A percentile compares a stretch with the other conserved stretches of the same genome.
Evolutionary conservation across 345 rosid species (phyloP).

Genomic region (Salix viminalis): DNA sequence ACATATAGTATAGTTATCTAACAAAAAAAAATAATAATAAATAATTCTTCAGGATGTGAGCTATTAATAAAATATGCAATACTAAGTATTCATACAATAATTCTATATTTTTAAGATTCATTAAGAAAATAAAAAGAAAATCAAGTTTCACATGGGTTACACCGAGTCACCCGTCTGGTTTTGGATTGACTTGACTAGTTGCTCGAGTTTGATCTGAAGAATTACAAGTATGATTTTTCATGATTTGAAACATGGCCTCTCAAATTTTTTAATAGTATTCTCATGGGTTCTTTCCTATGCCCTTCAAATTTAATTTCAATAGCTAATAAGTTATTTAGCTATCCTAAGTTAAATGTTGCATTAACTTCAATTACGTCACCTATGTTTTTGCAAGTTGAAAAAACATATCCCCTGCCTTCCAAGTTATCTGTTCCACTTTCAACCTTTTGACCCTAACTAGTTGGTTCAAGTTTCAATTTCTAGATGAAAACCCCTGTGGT

Average conservation of each 20-base stretch:
- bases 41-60: no score
- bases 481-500: neutral
- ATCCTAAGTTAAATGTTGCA: neutral
- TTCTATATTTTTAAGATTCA: neutral
- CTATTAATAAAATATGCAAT: no score
- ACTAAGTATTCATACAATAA: no score
- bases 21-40: no score
- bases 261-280: neutral
- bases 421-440: neutral
- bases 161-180: rapidly evolving
- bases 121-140: neutral
- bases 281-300: neutral
- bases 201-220: rapidly evolving
- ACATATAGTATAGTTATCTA: no score
- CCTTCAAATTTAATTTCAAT: neutral
- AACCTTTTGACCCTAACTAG: neutral
- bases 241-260: no score
- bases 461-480: neutral
- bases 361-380: neutral
- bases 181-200: rapidly evolving
- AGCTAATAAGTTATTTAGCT: neutral
- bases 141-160: neutral
- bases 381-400: neutral
- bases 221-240: no score
- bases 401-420: neutral